Conservation (phyloP, 495 filamentous ascomycete species). For the Thozetella sp. region DNA sequence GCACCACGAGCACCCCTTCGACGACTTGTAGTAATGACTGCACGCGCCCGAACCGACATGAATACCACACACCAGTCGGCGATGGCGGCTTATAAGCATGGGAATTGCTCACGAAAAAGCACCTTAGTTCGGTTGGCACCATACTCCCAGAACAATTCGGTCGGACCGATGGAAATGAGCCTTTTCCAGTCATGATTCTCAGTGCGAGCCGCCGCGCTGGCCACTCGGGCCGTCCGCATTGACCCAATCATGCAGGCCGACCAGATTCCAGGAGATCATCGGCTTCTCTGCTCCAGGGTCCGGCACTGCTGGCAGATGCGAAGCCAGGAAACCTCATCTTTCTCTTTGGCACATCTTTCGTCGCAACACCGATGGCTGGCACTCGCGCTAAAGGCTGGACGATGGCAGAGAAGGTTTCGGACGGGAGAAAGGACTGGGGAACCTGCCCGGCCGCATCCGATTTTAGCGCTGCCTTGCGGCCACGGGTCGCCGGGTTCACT, state of each 20-base stretch:
- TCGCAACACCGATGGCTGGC: slow-evolving; percentile 8
- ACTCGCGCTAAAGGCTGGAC: slow-evolving; percentile 5
- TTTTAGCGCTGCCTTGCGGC: slow-evolving; percentile 48
- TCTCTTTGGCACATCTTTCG: slow-evolving; percentile 19
- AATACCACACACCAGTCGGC: too few species aligned
- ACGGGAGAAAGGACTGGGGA: slow-evolving; percentile 36
- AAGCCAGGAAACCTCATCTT: slow-evolving; percentile 38
- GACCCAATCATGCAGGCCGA: slow-evolving; percentile 25
- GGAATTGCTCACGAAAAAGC: too few species aligned
- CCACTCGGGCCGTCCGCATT: not conserved
- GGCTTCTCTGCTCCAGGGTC: slow-evolving; percentile 56
- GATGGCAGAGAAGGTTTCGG: slow-evolving; percentile 14
- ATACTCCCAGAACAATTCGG: too few species aligned
- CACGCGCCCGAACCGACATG: too few species aligned
- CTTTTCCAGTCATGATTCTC: not conserved
- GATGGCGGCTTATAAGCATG: too few species aligned
- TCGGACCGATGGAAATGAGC: not conserved
- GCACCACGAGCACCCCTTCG: too few species aligned
- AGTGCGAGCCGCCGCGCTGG: not conserved
- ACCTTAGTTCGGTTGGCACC: too few species aligned
- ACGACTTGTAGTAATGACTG: too few species aligned
- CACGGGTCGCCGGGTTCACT: slow-evolving; percentile 48
- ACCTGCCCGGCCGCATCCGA: slow-evolving; percentile 47
- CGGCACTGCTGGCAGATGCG: slow-evolving; percentile 35
- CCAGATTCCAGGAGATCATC: slow-evolving; percentile 48